Evolutionary conservation across 805 yeast species (phyloP).

Genomic region (Maudiozyma turicensis): DNA sequence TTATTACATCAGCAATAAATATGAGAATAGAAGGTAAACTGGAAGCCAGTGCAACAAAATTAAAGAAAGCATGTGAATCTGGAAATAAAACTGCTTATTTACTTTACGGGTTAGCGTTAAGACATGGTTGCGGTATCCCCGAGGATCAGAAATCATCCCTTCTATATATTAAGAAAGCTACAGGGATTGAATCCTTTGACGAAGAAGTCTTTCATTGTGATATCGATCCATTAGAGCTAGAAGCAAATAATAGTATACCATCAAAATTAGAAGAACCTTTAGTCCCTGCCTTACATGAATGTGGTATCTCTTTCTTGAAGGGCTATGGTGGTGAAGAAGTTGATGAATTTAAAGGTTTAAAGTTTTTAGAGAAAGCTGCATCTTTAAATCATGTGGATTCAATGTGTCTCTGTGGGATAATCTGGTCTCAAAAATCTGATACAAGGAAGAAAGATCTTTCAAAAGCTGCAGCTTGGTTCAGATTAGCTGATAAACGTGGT

Average conservation of each 20-base stretch:
- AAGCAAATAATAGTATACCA: conserved; percentile 23
- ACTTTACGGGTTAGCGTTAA: conserved; percentile 55
- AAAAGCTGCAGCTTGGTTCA: conserved; percentile 61
- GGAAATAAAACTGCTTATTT: conserved; percentile 61
- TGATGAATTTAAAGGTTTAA: conserved; percentile 49
- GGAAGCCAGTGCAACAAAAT: conserved; percentile 59
- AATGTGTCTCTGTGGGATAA: conserved; percentile 55
- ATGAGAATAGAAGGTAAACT: conserved; percentile 49
- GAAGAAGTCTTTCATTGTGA: conserved; percentile 14
- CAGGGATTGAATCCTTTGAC: conserved; percentile 27
- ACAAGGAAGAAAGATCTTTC: conserved; percentile 46
- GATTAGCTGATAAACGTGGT: conserved; percentile 56
- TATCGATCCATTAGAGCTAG: conserved; percentile 31
- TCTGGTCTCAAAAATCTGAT: conserved; percentile 51
- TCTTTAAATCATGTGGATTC: conserved; percentile 60
- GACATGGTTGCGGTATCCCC: conserved; percentile 60
- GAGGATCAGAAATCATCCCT: conserved; percentile 46
- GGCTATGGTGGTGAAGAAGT: conserved; percentile 42
- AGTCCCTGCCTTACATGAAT: conserved; percentile 47
- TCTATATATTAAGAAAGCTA: conserved; percentile 51
- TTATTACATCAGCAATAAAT: conserved; percentile 31
- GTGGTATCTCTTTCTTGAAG: conserved; percentile 46
- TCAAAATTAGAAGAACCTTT: conserved; percentile 34
- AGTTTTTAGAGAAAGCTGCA: conserved; percentile 54
- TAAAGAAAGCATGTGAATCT: conserved; percentile 52